Base-by-base conservation (phyloP, 495 filamentous ascomycete species). In the Penicillium silybi region DNA sequence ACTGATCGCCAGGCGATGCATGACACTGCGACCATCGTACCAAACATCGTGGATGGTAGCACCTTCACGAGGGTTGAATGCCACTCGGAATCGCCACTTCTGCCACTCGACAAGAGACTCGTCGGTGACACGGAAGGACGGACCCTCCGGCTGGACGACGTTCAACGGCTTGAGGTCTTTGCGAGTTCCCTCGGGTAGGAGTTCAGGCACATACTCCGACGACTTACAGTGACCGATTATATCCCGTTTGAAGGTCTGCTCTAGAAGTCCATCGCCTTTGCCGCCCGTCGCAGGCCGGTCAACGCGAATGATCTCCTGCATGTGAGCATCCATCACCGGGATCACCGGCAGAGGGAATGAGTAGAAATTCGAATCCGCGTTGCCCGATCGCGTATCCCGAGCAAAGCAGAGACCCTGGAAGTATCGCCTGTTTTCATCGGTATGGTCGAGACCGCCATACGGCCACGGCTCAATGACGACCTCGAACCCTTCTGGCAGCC, bases 141-240 rank as follows among this genome's bases (percentile, higher is more conserved):
- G 83, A 1, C 90, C 90, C 46, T 92, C 81, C 0, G 89, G 89
- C 60, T 95, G 90, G 11, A 85, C 69, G 0, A 95, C 82, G 27
- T 86, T 85, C 52, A 92, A 68, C 3, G 89, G 88, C 67, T 92
- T 93, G 35, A 93, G 67, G 62, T 90, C 81, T 62, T 79, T 80
- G 32, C 77, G 65, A n/a, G 90, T 77, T 8, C 78, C 71, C 8
- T 68, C 59, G 0, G 68, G 59, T 41, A 92, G 82, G 16, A 80
- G 64, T 57, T 93, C 89, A 0, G 73, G 73, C 2, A 76, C 79
- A 56, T 95, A 95, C 64, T 95, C 90, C 0, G 73, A 73, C 9
- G 59, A 56, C 47, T 70, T 74, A 56, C 71, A 74, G 47, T 76
- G 73, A 5, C 68, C 70, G 17, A 76, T 72, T 41, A 76, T 73